Conservation (phyloP, 176 grass and related monocot genomes). For the Oryza brachyantha region DNA sequence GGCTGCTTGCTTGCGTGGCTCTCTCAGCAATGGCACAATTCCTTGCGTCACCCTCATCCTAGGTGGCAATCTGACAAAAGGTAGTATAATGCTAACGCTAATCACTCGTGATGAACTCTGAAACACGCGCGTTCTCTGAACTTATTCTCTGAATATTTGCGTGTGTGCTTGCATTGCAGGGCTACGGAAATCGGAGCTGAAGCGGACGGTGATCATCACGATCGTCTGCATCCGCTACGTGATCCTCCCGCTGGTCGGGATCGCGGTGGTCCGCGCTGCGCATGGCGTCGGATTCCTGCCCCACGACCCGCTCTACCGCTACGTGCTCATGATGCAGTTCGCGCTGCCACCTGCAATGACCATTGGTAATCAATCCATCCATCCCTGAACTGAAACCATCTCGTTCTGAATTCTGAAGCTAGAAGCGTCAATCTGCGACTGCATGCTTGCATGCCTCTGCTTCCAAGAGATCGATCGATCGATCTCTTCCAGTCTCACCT, state of each 20-base stretch:
- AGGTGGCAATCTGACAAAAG: conserved; percentile 80
- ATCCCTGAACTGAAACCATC: background rate
- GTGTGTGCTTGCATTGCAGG: conserved; percentile 34
- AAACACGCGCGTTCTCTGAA: no score
- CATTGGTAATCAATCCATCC: conserved; percentile 45
- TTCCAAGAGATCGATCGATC: background rate
- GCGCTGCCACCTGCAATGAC: conserved; percentile 78
- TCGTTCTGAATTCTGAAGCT: background rate
- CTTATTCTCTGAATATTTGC: no score
- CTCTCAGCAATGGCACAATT: conserved; percentile 68
- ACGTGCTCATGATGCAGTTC: conserved; percentile 87
- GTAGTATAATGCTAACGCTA: conserved; percentile 23
- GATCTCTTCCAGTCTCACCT: no score
- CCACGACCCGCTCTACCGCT: conserved; percentile 67
- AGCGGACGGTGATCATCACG: conserved; percentile 32
- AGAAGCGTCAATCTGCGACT: no score
- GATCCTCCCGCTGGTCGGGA: conserved; percentile 66
- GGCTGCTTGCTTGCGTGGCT: background rate
- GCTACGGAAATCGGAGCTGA: conserved; percentile 58
- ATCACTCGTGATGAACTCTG: background rate
- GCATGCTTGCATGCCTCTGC: no score
- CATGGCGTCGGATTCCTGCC: conserved; percentile 60
- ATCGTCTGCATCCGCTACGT: conserved; percentile 69
- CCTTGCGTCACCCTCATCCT: conserved; percentile 91
- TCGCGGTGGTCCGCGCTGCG: conserved; percentile 47